phyloP scores from a whole-genome alignment of 164 flowering plant genomes.

The Vitis vinifera region ASM3070453v1 NC_081823.1:5413001-5413500 shows the following conservation, averaged over 20 bases:
- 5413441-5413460: conserved; percentile 11
- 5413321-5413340: conserved; percentile 9
- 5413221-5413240: conserved; percentile 17
- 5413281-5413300: conserved; percentile 4
- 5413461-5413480: conserved; percentile 17
- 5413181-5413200: conserved; percentile 10
- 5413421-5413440: conserved; percentile 10
- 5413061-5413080: conserved; percentile 16
- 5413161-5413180: conserved; percentile 8
- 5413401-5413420: conserved; percentile 25
- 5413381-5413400: conserved; percentile 8
- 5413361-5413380: conserved; percentile 3
- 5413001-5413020: conserved; percentile 9
- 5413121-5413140: conserved; percentile 8
- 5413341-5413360: conserved; percentile 11
- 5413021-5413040: conserved; percentile 17
- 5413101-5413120: conserved; percentile 2
- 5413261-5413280: conserved; percentile 13
- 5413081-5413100: conserved; percentile 18
- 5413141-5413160: conserved; percentile 15
- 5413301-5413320: background rate
- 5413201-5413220: conserved; percentile 17
- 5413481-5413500: conserved; percentile 16
- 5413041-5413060: conserved; percentile 12
- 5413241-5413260: conserved; percentile 1